Base-by-base conservation (phyloP, 805 yeast genomes). In the Suhomyces vadensis region DNA sequence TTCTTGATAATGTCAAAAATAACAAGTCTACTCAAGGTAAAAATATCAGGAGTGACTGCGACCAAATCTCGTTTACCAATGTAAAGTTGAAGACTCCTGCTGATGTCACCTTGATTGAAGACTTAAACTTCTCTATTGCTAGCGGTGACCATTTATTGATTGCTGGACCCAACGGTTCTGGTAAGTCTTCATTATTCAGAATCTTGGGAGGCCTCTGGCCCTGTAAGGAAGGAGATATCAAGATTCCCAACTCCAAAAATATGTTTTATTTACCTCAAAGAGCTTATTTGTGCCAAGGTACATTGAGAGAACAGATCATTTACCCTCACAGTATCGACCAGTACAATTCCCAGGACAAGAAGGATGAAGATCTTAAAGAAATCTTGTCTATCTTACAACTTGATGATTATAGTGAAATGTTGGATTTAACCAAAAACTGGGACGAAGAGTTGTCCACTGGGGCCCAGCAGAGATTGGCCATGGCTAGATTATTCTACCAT, bases 121-220 rank as follows among this genome's bases (percentile, higher is more conserved):
- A 79, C 29, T 73, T 91, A 54, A 73, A 79, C 21, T 90, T 91
- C 63, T 76, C 83, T 40, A 78, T 91, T 42, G 78, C 83, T 49
- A 85, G 80, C 25, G 97, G 97, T 26, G 83, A 90, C 41, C 94
- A 91, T 64, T 71, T 91, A 40, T 73, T 91, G 42, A 90, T 91
- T 60, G 90, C 92, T 7, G 98, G 98, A 0, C 97, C 97, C 10
- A 91, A 91, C 59, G 98, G 98, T 1, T 87, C 96, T 50, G 98
- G 98, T 21, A 91, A 91, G 66, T 90, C 97, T 0, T 91, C 97
- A 0, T 69, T 91, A 45, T 91, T 91, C 64, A 78, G 98, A 59
- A 79, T 91, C 56, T 75, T 91, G 37, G 97, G 97, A 43, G 97
- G 97, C 0, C 73, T 91, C 52, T 91, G 98, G 98, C 95, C 94